Base-by-base conservation (phyloP, 2,329 filamentous ascomycete genomes). In the Sarocladium oryzae region DNA sequence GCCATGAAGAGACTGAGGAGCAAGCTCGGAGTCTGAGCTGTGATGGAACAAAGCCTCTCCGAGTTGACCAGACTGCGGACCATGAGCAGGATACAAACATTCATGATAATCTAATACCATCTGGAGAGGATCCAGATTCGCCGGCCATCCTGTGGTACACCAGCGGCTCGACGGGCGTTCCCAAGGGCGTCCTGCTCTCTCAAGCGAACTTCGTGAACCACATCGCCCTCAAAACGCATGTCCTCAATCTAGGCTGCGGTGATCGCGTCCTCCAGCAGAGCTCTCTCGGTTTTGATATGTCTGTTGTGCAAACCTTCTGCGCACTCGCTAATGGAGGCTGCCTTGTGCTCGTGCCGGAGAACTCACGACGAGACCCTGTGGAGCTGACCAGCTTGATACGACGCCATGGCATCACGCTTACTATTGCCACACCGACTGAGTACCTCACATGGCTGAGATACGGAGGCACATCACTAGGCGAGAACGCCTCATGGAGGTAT, bases 281-380 rank as follows among this genome's bases (percentile, higher is more conserved):
- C 15, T 60, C 70, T 1, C 63, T 60, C 24, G 62, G 61, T 9
- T 75, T 75, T 55, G 71, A 76, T 50, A 56, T 72, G 52, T 69
- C 70, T 0, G 36, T 73, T 1, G 55, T 55, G 2, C 68, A 75
- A 54, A 63, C 66, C 6, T 63, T 72, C 46, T 55, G 56, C 2
- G 64, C 65, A 0, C 58, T 75, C 2, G 55, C 57, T 8, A 62
- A 61, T 21, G 72, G 70, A 0, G 71, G 66, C 1, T 61, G 54
- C 1, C 50, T 75, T 1, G 55, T 64, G 20, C 56, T 77, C 3
- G 67, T 64, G 0, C 60, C 67, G 0, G 43, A 56, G 4, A 41
- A 52, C 0, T 6, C 35, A 20, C 7, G 35, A n/a, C 35, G 49
- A 11, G 70, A 75, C 54, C 62, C 71, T 0, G 30, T 57, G 0